Evolutionary conservation across 805 yeast genomes (phyloP), one percentile per base, ranked within the genome.

Genomic region (Lachancea meyersii): DNA sequence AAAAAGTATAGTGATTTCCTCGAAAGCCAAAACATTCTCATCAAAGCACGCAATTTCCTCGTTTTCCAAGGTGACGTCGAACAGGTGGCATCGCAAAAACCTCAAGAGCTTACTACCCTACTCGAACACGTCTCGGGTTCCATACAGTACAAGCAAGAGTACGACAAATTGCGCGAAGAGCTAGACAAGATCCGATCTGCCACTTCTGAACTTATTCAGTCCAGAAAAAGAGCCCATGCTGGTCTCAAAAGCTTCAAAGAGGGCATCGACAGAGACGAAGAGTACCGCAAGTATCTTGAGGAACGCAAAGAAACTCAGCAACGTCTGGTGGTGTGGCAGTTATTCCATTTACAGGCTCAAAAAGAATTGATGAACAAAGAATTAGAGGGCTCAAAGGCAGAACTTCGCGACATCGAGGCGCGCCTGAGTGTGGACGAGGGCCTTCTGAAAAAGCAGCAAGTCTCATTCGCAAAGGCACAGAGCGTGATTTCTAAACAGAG

Each of bases 61-160:
- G 97, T 93, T 6, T 88, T 91, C 58, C 98, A 93, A 68, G 97
- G 98, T 47, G 97, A 91, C 58, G 95, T 93, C 39, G 97, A 91
- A 60, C 83, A 80, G 52, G 80, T 93, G 31, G 97, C 97, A 0
- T 74, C 95, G 0, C 95, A 89, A 59, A 78, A 91, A 0, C 78
- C 97, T 0, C 62, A 64, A 19, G 95, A 87, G 30, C 70, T 93
- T 46, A 77, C 94, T 1, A 71, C 67, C 34, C 63, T 89, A 47
- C 68, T 93, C 42, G 98, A 93, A 63, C 78, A 78, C 13, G 79
- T 93, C 21, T 83, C 94, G 47, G 96, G 96, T 0, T 85, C 96
- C 0, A 63, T 69, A 6, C 93, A 85, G 31, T 75, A 60, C 50
- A 74, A 76, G 35, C 68, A 67, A 22, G 86, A 86, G 44, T 91